Evolutionary conservation across 1,284 basidiomycete genomes (phyloP), one percentile per base, ranked within the genome.

Genomic region (Heterobasidion parviporum): DNA sequence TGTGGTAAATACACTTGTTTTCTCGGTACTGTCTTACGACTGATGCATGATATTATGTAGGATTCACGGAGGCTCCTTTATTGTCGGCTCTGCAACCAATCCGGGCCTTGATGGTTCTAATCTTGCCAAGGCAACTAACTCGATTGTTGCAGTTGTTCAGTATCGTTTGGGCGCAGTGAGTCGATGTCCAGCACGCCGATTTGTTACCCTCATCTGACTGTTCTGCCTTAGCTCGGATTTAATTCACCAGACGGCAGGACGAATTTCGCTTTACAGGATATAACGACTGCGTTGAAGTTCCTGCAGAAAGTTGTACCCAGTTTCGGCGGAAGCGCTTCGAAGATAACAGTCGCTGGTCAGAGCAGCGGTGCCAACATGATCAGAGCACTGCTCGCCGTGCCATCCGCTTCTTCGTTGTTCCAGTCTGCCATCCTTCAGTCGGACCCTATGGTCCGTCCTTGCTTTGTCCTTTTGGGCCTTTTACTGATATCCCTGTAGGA

Each of bases 11-110:
- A 32, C 48, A 15, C 32, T 50, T 5, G 8, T 36, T 12, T 47
- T 14, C 33, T 38, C 33, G 49, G 35, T 41, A 26, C 10, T n/a
- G 14, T 35, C 20, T 36, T 20, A 52, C 26, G 38, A 15, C 53
- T 56, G 14, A 43, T 26, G 44, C 45, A 20, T 52, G 52, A 52
- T 55, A n/a, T 53, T 53, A 48, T 16, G 44, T 59, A 92, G 91
- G 90, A 77, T 94, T 53, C 92, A 93, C 63, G 94, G 94, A 14
- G 93, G 94, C 35, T 92, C 91, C 0, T 92, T 91, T 68, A 69
- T 81, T 46, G 63, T 74, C 5, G 93, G 94, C 8, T 85, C 85
- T 14, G 84, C 87, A 0, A 83, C 82, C 3, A 81, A 74, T 14
- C 77, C 87, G 12, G 91, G 88, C 10, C 72, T 96, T 3, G 89